Conservation (phyloP, 805 yeast genomes). For the Saturnispora mendoncae region DNA sequence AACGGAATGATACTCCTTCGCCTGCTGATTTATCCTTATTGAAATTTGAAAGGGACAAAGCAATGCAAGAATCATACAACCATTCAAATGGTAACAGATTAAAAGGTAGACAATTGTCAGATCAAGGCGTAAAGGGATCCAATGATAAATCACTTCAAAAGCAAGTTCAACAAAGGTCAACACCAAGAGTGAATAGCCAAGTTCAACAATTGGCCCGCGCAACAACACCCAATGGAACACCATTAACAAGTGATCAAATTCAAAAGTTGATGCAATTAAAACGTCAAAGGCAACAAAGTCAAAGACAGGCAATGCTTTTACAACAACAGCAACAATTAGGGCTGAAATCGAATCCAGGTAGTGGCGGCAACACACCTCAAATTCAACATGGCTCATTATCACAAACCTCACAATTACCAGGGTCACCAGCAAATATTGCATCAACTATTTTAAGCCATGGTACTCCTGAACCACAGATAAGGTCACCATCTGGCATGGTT, state of each 20-base stretch:
- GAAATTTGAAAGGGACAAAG: constrained; percentile 79
- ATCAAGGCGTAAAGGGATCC: constrained; percentile 12
- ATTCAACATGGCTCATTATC: constrained; percentile 1
- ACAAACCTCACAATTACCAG: constrained; percentile 1
- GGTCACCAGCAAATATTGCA: too few species aligned
- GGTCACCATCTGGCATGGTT: constrained; percentile 11
- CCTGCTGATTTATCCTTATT: constrained; percentile 79
- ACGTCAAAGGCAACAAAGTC: constrained; percentile 33
- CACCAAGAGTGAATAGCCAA: not conserved
- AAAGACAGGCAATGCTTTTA: constrained; percentile 32
- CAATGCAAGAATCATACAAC: constrained; percentile 61
- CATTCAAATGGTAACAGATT: constrained; percentile 18
- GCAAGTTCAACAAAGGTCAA: constrained; percentile 1
- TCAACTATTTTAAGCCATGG: too few species aligned
- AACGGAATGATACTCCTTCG: constrained; percentile 48
- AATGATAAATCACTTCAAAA: constrained; percentile 8
- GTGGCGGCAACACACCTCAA: constrained; percentile 6
- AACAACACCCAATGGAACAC: constrained; percentile 46
- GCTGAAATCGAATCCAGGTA: constrained; percentile 17
- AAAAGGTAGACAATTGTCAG: constrained; percentile 15
- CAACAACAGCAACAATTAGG: constrained; percentile 29
- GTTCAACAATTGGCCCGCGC: constrained; percentile 24
- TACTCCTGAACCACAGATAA: constrained; percentile 1
- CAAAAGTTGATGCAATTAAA: constrained; percentile 48
- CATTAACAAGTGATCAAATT: constrained; percentile 51